A percentile compares a stretch with the other conserved stretches of the same genome.
Evolutionary conservation across 2,329 filamentous ascomycete genomes (phyloP).

Genomic region (Colletotrichum sp.): DNA sequence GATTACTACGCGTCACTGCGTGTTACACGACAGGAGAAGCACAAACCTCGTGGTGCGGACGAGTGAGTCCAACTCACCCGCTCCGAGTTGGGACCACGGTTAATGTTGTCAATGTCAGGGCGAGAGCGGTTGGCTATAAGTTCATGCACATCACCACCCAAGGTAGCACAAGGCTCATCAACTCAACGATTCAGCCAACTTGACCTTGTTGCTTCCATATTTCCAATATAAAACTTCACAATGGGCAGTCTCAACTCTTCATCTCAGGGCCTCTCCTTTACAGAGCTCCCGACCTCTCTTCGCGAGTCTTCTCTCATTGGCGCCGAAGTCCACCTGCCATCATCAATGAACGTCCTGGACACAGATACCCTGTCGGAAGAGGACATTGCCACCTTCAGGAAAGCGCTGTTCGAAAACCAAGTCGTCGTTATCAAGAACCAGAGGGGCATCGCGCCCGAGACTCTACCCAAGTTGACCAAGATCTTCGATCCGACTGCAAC

Average conservation of each 20-base stretch:
- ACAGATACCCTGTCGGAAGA: neutral
- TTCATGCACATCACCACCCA: too few relatives aligned
- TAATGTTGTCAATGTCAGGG: neutral
- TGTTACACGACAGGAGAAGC: neutral
- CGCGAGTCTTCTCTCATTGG: neutral
- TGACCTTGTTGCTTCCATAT: neutral
- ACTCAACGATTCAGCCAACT: too few relatives aligned
- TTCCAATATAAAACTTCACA: accelerated
- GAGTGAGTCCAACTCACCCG: neutral
- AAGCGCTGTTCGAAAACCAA: neutral
- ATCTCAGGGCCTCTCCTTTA: neutral
- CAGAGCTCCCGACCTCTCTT: neutral
- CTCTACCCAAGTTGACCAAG: neutral
- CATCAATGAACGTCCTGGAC: neutral
- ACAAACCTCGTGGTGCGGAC: neutral
- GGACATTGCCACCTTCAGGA: neutral
- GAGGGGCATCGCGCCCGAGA: neutral
- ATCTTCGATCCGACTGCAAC: neutral
- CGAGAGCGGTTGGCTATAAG: neutral
- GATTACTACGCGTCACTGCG: neutral
- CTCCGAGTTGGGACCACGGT: neutral
- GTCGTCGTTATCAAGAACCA: neutral
- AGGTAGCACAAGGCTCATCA: neutral
- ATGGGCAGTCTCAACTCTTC: neutral
- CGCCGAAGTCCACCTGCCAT: neutral